Percentiles rank a stretch among this genome's conserved stretches.
phyloP scores from a whole-genome alignment of 768 basidiomycete genomes.

The Naganishia vishniacii region DNA sequence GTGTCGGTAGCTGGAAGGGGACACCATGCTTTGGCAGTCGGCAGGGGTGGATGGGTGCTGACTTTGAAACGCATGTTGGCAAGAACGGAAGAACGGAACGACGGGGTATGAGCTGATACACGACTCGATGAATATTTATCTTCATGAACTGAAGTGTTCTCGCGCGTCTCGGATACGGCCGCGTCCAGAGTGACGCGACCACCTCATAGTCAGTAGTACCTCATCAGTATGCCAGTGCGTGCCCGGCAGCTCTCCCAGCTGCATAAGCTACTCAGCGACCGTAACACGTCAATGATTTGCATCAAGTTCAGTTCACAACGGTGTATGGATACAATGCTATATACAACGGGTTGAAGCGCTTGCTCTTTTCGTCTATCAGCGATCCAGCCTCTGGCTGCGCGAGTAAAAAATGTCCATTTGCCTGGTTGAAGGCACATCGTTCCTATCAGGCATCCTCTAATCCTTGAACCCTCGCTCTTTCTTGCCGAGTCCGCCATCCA shows the following conservation, averaged over 20 bases:
- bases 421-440: conserved; percentile 1
- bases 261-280: too few species aligned
- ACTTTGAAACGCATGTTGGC: conserved; percentile 26
- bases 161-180: too few species aligned
- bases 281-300: too few species aligned
- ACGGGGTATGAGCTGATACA: too few species aligned
- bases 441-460: conserved; percentile 25
- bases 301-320: too few species aligned
- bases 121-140: too few species aligned
- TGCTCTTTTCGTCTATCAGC: background rate
- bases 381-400: background rate
- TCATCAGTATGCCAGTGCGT: too few species aligned
- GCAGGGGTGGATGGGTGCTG: conserved; percentile 17
- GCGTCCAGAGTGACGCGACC: too few species aligned
- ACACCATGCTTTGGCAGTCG: conserved; percentile 21
- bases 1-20: background rate
- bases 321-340: background rate
- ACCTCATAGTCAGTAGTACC: too few species aligned
- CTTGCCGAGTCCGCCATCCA: conserved; percentile 40
- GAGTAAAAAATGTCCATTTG: background rate
- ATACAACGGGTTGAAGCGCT: background rate
- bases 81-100: background rate
- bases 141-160: too few species aligned
- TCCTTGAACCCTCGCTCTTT: conserved; percentile 44
- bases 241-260: too few species aligned